phyloP scores from a whole-genome alignment of 768 basidiomycete species.

The Scleroderma citrinum region DNA sequence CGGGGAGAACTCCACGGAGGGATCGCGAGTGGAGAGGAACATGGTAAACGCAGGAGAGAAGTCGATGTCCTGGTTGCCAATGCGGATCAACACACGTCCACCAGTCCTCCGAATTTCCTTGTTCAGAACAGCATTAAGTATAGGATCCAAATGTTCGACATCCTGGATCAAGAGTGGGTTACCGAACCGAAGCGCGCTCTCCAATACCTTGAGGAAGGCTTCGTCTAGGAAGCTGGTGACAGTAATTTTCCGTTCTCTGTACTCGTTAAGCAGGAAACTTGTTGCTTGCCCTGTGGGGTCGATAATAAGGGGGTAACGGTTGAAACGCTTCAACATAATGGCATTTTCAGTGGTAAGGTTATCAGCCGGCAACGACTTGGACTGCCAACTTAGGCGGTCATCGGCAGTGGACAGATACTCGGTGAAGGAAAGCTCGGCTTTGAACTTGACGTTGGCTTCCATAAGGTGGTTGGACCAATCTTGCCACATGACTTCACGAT shows the following conservation, averaged over 20 bases:
- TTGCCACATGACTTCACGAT: slow-evolving; percentile 96
- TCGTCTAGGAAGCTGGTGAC: slow-evolving; percentile 99
- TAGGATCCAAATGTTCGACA: slow-evolving; percentile 95
- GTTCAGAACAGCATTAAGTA: slow-evolving; percentile 95
- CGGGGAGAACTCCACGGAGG: slow-evolving; percentile 95
- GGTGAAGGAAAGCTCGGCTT: slow-evolving; percentile 83
- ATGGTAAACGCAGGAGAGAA: slow-evolving; percentile 99
- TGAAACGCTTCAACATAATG: slow-evolving; percentile 98
- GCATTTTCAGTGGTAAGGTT: slow-evolving; percentile 97
- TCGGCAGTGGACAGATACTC: slow-evolving; percentile 98
- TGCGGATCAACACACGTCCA: slow-evolving; percentile 92
- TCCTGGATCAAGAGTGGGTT: slow-evolving; percentile 97
- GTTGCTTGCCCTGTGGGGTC: slow-evolving; percentile 98
- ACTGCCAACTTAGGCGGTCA: slow-evolving; percentile 92
- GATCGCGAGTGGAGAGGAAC: slow-evolving; percentile 97
- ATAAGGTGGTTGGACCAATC: slow-evolving; percentile 87
- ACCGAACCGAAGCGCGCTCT: slow-evolving; percentile 97
- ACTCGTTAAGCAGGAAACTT: slow-evolving; percentile 88
- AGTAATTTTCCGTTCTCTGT: slow-evolving; percentile 93
- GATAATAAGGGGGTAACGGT: slow-evolving; percentile 94
- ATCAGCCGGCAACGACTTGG: slow-evolving; percentile 92
- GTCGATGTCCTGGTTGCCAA: slow-evolving; percentile 98
- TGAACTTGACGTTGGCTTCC: slow-evolving; percentile 89
- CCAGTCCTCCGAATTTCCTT: slow-evolving; percentile 94
- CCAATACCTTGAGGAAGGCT: slow-evolving; percentile 96